phyloP scores from a whole-genome alignment of 768 basidiomycete species.

The Kwoniella dendrophila region DNA sequence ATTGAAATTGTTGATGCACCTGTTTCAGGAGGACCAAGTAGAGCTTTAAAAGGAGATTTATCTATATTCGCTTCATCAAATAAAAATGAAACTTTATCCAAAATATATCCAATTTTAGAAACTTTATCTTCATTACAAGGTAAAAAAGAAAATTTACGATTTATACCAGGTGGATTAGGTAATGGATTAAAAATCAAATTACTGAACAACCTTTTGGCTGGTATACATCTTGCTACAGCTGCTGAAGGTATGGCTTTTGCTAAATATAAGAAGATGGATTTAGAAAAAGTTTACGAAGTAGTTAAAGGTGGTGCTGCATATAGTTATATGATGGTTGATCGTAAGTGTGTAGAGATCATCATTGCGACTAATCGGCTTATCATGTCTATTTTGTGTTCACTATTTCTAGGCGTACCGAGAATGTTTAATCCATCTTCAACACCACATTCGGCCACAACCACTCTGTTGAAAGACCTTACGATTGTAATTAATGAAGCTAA shows the following conservation, averaged over 20 bases:
- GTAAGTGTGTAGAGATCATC: constrained; percentile 22
- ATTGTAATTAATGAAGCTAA: constrained; percentile 46
- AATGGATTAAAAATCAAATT: constrained; percentile 41
- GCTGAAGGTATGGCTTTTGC: constrained; percentile 47
- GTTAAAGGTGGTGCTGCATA: constrained; percentile 38
- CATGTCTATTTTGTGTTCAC: background rate
- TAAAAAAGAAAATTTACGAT: constrained; percentile 35
- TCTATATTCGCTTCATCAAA: constrained; percentile 48
- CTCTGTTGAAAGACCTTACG: constrained; percentile 42
- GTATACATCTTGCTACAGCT: constrained; percentile 40
- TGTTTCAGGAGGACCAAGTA: constrained; percentile 43
- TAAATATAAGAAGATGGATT: constrained; percentile 43
- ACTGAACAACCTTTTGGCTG: constrained; percentile 45
- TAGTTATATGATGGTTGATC: constrained; percentile 42
- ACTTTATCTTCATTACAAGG: constrained; percentile 25
- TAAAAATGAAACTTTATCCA: constrained; percentile 19
- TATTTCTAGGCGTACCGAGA: constrained; percentile 33
- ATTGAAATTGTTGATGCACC: constrained; percentile 46
- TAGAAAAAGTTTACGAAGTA: constrained; percentile 39
- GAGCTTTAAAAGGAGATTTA: constrained; percentile 43
- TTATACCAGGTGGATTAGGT: constrained; percentile 49
- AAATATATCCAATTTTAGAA: constrained; percentile 31
- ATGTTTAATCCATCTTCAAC: constrained; percentile 32
- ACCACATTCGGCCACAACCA: constrained; percentile 26
- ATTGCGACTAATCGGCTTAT: background rate